Evolutionary conservation across 2,329 filamentous ascomycete species (phyloP).

Genomic region (Aspergillus intermedius): DNA sequence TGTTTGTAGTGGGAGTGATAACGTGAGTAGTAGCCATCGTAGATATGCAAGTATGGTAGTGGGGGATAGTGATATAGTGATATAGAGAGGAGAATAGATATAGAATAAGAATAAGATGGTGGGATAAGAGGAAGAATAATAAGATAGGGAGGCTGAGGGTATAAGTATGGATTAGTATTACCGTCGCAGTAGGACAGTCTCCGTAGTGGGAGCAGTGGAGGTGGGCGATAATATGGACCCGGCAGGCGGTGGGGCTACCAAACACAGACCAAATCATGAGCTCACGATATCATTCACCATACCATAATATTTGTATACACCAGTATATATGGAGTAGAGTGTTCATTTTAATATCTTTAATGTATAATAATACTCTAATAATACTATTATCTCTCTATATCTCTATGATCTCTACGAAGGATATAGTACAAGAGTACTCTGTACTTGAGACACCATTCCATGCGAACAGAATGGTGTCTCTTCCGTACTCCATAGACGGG

Average conservation of each 20-base stretch:
- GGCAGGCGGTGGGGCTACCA: no score
- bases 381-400: no score
- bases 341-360: no score
- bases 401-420: no score
- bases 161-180: background rate
- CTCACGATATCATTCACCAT: no score
- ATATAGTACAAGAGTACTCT: background rate
- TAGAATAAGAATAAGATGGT: background rate
- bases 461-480: background rate
- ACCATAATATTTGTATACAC: no score
- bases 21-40: constrained; percentile 30
- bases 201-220: no score
- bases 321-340: no score
- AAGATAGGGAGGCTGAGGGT: background rate
- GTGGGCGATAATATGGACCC: no score
- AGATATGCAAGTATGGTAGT: background rate
- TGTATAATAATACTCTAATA: no score
- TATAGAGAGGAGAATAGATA: background rate
- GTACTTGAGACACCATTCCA: background rate
- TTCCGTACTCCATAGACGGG: background rate
- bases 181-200: no score
- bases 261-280: no score
- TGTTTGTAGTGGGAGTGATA: constrained; percentile 20
- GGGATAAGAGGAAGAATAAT: background rate
- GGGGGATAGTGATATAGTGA: background rate